Base-by-base conservation (phyloP, 2,329 filamentous ascomycete genomes). In the Colletotrichum euphorbiae region DNA sequence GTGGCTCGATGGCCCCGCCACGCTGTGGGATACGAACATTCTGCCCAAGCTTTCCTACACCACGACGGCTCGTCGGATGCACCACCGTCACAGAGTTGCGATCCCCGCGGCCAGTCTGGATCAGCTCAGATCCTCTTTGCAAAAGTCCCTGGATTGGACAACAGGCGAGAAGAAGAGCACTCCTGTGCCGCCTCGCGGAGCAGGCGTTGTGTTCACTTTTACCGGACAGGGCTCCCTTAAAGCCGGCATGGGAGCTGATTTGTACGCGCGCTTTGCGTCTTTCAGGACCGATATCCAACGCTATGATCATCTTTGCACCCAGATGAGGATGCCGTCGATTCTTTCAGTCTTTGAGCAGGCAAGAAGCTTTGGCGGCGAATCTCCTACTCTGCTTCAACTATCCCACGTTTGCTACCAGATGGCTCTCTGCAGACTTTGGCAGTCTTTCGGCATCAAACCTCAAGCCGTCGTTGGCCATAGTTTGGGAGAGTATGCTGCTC, bases 401-500 rank as follows among this genome's bases (percentile, higher is more conserved):
- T 84, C 82, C 1, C 76, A 87, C 15, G 78, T 78, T 40, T 84
- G 82, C 64, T 82, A 87, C 52, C 83, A 89, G 75, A 89, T 87
- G 79, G 87, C 87, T 11, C 77, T 89, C 7, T 83, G 83, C 6
- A 81, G 80, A 48, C 78, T 89, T 1, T 89, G 86, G 87, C 74
- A 71, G 15, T 85, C 83, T 0, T 86, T 85, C 81, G 86, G 85
- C 42, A 78, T 89, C 64, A 79, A 76, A 50, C 87, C 87, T 1
- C 82, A 84, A 11, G 85, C 80, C 3, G 86, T 89, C 1, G 75
- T 89, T 3, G 87, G 87, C 24, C 87, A 89, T 75, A 92, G 89
- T 72, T 80, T 93, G 28, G 91, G 91, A 56, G 91, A 93, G 76
- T 93, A 93, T 73, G 90, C 91, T 42, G 91, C 91, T 33, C 85